phyloP scores from a whole-genome alignment of 257 asterid genomes.

The Avicennia marina region DNA sequence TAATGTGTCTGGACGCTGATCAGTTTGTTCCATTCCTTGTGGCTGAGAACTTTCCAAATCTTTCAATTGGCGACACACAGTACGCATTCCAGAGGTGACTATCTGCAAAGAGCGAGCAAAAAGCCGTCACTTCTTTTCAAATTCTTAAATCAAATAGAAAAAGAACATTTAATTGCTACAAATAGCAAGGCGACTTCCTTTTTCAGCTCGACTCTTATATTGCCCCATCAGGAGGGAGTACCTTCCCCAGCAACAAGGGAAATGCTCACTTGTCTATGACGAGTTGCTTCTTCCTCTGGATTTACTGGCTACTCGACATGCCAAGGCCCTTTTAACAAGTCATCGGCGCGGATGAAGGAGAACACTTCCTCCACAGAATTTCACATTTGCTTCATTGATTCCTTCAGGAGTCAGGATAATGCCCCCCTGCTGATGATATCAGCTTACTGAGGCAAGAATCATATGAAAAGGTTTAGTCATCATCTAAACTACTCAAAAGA shows the following conservation, averaged over 20 bases:
- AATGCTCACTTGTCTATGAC: constrained; percentile 67
- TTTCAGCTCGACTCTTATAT: constrained; percentile 87
- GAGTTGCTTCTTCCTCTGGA: constrained; percentile 92
- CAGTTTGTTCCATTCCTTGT: no score
- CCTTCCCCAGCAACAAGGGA: constrained; percentile 95
- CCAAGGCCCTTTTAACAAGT: constrained; percentile 60
- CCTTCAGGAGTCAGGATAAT: constrained; percentile 94
- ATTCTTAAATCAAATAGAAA: not conserved
- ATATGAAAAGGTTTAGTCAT: no score
- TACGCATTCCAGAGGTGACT: no score
- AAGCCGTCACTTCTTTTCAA: not conserved
- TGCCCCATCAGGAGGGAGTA: constrained; percentile 94
- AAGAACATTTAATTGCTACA: constrained; percentile 2
- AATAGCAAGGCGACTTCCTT: constrained; percentile 48
- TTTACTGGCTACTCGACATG: constrained; percentile 79
- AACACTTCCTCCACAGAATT: constrained; percentile 65
- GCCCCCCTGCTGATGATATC: no score
- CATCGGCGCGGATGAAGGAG: constrained; percentile 59
- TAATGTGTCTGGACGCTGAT: no score
- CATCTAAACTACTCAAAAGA: no score
- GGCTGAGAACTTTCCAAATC: no score
- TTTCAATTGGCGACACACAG: no score
- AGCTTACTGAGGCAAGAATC: no score
- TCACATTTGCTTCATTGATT: constrained; percentile 87
- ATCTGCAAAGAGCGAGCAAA: no score